Base-by-base conservation (phyloP, 495 filamentous ascomycete species). In the Podospora appendiculata region DNA sequence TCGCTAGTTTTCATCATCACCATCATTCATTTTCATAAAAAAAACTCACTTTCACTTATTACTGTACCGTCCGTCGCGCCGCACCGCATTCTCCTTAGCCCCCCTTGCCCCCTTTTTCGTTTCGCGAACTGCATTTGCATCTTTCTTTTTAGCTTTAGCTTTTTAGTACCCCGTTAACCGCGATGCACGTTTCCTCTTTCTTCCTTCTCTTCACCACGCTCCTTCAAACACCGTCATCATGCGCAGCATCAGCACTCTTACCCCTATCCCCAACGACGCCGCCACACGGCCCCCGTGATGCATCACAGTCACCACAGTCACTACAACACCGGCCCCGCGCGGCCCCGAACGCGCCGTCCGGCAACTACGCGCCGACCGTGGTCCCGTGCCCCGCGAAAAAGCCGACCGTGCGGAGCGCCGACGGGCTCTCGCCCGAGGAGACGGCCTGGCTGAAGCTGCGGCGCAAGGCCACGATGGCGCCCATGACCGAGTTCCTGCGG, bases 401-500 rank as follows among this genome's bases (percentile, higher is more conserved):
- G 57, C 77, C 78, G 4, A 65, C 71, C 0, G 61, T 82, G 43
- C 72, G 80, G 25, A 53, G 62, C 18, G 88, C 86, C 18, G 56
- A 59, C 9, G 56, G 58, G 6, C 68, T 94, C 1, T 92, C 88
- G 0, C 51, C 72, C 18, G 71, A 85, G 41, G 90, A 96, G 67
- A 77, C 73, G 32, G 63, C 74, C 57, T 96, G 90, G 90, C 62
- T 72, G 5, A 48, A 51, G 41, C 74, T 67, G 43, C 71, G 84
- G 47, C 70, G 83, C 43, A 65, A 61, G 41, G 75, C 72, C 36
- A 88, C 85, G 0, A 56, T 88, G 35, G 62, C 77, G 3, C 80
- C 88, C n/a, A 76, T 95, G 80, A 77, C 73, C 32, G 76, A 88
- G 19, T 82, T 95, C 47, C 78, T 98, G 38, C 71, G 72, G 13